Evolutionary conservation across 192 early-diverging fungal genomes (phyloP), one percentile per base, ranked within the genome.

Genomic region (Podila epicladia): DNA sequence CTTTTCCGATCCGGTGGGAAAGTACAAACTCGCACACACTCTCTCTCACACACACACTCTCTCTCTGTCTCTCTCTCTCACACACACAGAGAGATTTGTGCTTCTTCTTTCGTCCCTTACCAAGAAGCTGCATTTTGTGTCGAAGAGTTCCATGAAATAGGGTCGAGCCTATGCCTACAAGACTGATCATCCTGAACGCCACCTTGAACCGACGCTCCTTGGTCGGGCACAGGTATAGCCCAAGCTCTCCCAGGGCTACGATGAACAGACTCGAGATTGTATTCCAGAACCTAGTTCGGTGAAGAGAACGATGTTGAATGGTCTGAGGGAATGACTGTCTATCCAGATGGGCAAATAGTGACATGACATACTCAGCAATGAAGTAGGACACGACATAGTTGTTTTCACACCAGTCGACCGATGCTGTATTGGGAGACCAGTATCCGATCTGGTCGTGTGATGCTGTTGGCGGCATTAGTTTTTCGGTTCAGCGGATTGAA

Each of bases 81-180:
- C n/a, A n/a, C n/a, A n/a, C n/a, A n/a, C n/a, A n/a, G n/a, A n/a
- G n/a, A n/a, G n/a, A n/a, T n/a, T n/a, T n/a, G n/a, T n/a, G n/a
- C n/a, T n/a, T n/a, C 4, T 49, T 49, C 38, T 38, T 7, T 17
- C 41, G 41, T 45, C 13, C 68, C 68, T 90, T 88, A 88, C 90
- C 91, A n/a, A 86, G 80, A 71, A 90, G 86, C 59, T 95, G 94
- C 87, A 89, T 90, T 33, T 84, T 79, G 82, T 90, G 91, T 51
- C 85, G 87, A 22, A 96, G 86, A 0, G 95, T 93, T 35, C 89
- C 92, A 75, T 94, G 95, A 85, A 94, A 94, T 45, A 93, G 82
- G 41, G 89, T 91, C 62, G 90, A 91, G 4, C 94, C 94, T 17
- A 93, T 73, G 11, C 94, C 94, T 22, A 96, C 90, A 0, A 93